phyloP scores from a whole-genome alignment of 176 grass and related monocot species.

The Oryza officinalis region DNA sequence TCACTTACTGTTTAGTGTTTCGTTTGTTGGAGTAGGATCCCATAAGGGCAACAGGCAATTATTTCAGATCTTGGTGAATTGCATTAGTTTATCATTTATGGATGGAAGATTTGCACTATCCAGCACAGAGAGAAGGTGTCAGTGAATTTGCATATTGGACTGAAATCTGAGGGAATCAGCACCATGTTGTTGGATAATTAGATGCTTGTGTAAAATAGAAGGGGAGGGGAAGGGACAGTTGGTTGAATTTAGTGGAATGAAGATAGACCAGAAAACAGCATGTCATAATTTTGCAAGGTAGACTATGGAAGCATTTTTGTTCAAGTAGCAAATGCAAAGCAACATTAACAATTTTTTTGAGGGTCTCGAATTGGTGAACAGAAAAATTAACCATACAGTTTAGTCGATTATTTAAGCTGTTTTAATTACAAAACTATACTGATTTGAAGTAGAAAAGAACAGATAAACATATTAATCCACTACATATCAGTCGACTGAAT shows the following conservation, averaged over 20 bases:
- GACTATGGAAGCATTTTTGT: conserved; percentile 2
- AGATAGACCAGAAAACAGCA: not conserved
- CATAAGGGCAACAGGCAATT: not conserved
- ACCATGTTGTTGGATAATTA: not conserved
- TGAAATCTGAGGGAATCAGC: not conserved
- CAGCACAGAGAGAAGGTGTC: conserved; percentile 8
- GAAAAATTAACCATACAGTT: not conserved
- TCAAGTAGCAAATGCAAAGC: not conserved
- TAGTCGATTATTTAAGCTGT: not conserved
- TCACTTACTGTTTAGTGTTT: not conserved
- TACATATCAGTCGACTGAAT: not conserved
- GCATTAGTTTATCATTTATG: conserved; percentile 20
- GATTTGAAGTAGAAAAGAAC: not conserved
- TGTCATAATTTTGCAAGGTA: not conserved
- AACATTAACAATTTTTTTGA: conserved; percentile 5
- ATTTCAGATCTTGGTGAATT: conserved; percentile 6
- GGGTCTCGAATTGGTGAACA: not conserved
- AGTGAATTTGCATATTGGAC: not conserved
- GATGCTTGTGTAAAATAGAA: conserved; percentile 18
- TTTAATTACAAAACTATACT: conserved; percentile 2
- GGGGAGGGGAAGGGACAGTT: not conserved
- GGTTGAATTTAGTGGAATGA: conserved; percentile 11
- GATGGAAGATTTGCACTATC: conserved; percentile 5
- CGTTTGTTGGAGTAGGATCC: not conserved
- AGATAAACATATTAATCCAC: not conserved